Evolutionary conservation across 306 rosid genomes (phyloP), one percentile per base, ranked within the genome.

Genomic region (Malus orientalis): DNA sequence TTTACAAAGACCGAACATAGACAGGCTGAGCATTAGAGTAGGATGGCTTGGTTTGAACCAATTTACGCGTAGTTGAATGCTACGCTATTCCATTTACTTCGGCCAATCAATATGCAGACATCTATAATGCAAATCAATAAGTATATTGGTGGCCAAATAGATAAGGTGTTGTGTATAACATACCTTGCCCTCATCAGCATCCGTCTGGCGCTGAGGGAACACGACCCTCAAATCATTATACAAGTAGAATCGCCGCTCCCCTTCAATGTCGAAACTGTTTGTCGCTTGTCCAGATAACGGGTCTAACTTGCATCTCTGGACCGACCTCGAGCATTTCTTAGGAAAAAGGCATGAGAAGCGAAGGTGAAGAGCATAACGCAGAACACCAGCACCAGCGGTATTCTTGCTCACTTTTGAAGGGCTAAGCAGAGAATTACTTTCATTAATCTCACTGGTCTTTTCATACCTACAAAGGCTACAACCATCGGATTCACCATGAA

Each of bases 121-220:
- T 22, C 29, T 67, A 40, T 6, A 4, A n/a, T 5, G 71, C 4
- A 67, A 42, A 67, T 67, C 30, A 64, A 8, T 62, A 6, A 29
- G n/a, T 4, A 27, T 1, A 29, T 62, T 30, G 8, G 19, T 64
- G 13, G 69, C 42, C 45, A 3, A 53, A 19, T 15, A 20, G 33
- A 53, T 60, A 1, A 51, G 38, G 8, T 44, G 53, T 32, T 55
- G 42, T 8, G 20, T 42, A 40, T 65, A 20, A 60, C 36, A 77
- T 85, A 91, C 97, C 95, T 89, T 88, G 75, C 98, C 98, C 60
- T 89, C 98, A 79, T 93, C 98, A 29, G 95, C 76, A 86, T 93
- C 98, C 2, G 90, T 86, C 84, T 91, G 95, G 30, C 98, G 93
- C 73, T 91, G 98, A 65, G 96, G 98, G 80, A 93, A 93, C 83